Conservation (phyloP, 2,329 filamentous ascomycete species). For the Talaromyces sp. region DNA sequence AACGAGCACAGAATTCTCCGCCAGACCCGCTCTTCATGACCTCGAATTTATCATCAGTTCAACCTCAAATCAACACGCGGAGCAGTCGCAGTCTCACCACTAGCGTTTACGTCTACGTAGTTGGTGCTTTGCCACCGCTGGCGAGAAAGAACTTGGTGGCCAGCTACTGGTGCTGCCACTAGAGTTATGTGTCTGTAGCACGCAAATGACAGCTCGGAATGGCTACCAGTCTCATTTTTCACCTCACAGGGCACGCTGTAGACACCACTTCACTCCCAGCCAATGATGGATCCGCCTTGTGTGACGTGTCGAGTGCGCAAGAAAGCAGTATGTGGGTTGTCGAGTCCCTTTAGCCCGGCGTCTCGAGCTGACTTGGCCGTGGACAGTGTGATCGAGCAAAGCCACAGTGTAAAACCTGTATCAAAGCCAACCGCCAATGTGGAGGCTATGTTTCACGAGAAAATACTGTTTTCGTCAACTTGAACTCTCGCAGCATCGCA, state of each 20-base stretch:
- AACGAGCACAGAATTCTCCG: background rate
- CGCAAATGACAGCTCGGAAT: background rate
- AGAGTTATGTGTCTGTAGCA: background rate
- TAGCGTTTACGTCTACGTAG: background rate
- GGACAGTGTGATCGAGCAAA: conserved; percentile 3
- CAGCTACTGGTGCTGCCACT: background rate
- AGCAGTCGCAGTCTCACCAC: background rate
- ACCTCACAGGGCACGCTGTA: background rate
- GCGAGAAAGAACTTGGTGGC: background rate
- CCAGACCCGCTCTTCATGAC: background rate
- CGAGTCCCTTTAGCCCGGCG: background rate
- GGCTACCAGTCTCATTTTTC: background rate
- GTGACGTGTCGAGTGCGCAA: background rate
- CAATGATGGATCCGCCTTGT: background rate
- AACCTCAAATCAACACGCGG: background rate
- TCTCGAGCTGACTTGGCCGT: background rate
- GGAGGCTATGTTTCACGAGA: conserved; percentile 2
- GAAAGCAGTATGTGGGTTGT: background rate
- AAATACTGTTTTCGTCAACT: conserved; percentile 6
- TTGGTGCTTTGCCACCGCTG: no score
- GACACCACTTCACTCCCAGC: background rate
- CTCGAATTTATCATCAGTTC: background rate
- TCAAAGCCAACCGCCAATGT: conserved; percentile 3
- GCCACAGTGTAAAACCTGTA: conserved; percentile 4
- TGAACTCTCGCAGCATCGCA: conserved; percentile 2